Evolutionary conservation across 768 basidiomycete species (phyloP), one percentile per base, ranked within the genome.

Genomic region (Udeniomyces megalosporus): DNA sequence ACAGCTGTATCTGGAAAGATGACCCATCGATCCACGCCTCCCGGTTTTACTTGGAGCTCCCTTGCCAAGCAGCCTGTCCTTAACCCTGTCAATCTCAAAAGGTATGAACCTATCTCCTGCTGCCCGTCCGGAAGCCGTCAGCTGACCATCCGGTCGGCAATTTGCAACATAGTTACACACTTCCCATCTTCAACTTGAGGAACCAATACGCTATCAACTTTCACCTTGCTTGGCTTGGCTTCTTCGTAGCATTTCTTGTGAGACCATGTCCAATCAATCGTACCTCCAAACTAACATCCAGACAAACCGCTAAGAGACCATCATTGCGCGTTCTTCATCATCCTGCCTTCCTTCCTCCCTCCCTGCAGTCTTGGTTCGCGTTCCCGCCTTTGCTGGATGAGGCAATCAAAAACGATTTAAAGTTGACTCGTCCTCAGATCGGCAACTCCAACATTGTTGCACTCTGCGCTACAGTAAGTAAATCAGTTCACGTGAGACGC

Each of bases 331-430:
- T 50, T 45, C 4, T 22, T n/a, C n/a, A n/a, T 53, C 28, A 11
- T 35, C 47, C 35, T 45, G n/a, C 15, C 42, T 14, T 1, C 6
- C 26, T 15, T 58, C 24, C 17, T 22, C n/a, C n/a, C 38, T 11
- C 54, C 22, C 65, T 57, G 63, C 47, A 51, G 29, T 74, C 74
- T 0, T 78, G 81, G 82, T 82, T 82, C 61, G 80, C 81, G 1
- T 82, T 83, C 67, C 75, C 81, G n/a, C 81, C 81, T 0, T 77
- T 82, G 17, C 76, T 81, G 38, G 79, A 80, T 0, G 78, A 80
- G 10, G 79, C 76, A 32, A 81, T 83, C 71, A 77, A 76, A 65
- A 67, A 69, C 28, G 81, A 82, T 70, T 75, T 82, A 61, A 71
- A 77, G 1, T 72, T 83, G 26, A 78, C 78, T 4, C 66, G 74